Base-by-base conservation (phyloP, 2,329 filamentous ascomycete species). In the Plectosphaerella sp. region DNA sequence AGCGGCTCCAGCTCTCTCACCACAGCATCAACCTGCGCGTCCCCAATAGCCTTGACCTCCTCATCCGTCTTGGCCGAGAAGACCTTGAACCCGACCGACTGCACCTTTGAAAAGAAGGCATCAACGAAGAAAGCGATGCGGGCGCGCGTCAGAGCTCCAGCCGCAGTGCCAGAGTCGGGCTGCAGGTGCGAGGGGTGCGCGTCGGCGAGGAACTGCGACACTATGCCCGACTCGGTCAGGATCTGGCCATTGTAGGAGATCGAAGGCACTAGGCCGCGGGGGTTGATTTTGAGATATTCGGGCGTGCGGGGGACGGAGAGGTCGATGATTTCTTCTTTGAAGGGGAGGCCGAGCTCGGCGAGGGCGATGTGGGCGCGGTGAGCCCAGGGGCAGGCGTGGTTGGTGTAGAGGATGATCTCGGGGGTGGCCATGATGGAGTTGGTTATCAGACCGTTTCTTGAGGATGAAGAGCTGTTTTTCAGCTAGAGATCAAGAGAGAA, bases 241-340 rank as follows among this genome's bases (percentile, higher is more conserved):
- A 89, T 86, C 56, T 87, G 77, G 55, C 75, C 77, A 56, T 83
- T 77, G 73, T 87, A 87, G 22, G 80, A 78, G 52, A 94, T 71
- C 0, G 83, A 72, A 1, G 90, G 89, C 5, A 94, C 88, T 3
- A 91, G 80, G 14, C 90, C 90, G 52, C 88, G 83, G 58, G 89
- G 88, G 72, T 93, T 92, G 64, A 94, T 72, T 49, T 85, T 74
- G 9, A 94, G 79, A 65, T 93, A 94, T 75, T 86, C 89, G 37
- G 80, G 74, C 25, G 86, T 83, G 10, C 89, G 83, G 0, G 89
- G 89, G 10, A 69, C 78, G 59, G 72, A 68, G 46, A 94, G 76
- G 65, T 93, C 87, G 60, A 95, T 88, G 52, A 83, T 81, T 54
- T 88, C 83, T 58, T 90, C 84, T 52, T 89, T 83, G 61, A 82